These are phyloP conservation scores for Leccinum arenicola DNA, from an alignment of 768 basidiomycete species.

Conservation along the genomic window DNA sequence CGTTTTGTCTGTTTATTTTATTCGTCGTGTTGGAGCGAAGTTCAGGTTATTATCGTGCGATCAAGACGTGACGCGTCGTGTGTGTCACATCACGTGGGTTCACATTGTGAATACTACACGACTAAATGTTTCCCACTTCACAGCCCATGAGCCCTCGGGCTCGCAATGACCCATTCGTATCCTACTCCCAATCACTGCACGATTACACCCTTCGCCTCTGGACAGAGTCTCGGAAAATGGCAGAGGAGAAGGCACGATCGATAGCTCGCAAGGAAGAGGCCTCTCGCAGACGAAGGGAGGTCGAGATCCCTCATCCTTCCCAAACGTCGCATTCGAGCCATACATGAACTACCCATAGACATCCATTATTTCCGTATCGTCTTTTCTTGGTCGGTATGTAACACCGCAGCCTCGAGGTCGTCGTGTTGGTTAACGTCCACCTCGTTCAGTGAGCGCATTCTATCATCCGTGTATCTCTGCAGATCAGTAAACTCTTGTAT, in stretches of 20 bases:
- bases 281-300: slow-evolving; percentile 25
- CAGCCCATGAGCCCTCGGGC: slow-evolving; percentile 4
- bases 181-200: slow-evolving; percentile 64
- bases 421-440: slow-evolving; percentile 11
- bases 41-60: no score
- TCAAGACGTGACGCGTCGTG: slow-evolving; percentile 23
- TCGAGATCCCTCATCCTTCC: slow-evolving; percentile 4
- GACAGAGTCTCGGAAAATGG: slow-evolving; percentile 60
- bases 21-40: slow-evolving; percentile 2
- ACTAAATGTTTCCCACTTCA: slow-evolving; percentile 17
- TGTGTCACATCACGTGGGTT: slow-evolving; percentile 24
- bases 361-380: not conserved
- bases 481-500: slow-evolving; percentile 17
- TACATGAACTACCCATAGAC: slow-evolving; percentile 14
- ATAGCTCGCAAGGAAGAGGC: slow-evolving; percentile 29
- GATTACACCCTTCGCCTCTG: slow-evolving; percentile 66
- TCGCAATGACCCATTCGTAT: slow-evolving; percentile 38
- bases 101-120: not conserved
- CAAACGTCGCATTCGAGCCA: slow-evolving; percentile 10
- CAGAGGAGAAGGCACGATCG: slow-evolving; percentile 47
- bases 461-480: slow-evolving; percentile 13
- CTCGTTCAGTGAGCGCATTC: slow-evolving; percentile 15
- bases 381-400: slow-evolving; percentile 17
- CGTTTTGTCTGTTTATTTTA: not conserved
- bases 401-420: slow-evolving; percentile 1